Evolutionary conservation across 305 asterid species (phyloP), one percentile per base, ranked within the genome.

Genomic region (Andrographis paniculata): DNA sequence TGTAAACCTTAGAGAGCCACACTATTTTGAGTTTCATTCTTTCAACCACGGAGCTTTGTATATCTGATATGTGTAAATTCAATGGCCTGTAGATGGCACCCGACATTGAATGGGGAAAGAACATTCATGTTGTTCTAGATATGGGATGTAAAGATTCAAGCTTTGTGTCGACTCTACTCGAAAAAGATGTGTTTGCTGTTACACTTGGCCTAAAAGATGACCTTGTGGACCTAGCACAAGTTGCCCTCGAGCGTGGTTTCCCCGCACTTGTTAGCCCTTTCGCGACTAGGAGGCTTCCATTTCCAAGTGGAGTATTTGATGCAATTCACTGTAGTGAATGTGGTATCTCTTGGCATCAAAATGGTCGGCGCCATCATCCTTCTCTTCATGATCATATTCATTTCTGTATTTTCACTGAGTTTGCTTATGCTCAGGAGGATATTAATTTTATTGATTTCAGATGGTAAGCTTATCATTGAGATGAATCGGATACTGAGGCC

Each of bases 31-130:
- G 49, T 37, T 38, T 47, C 37, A 13, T 48, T 45, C 47, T 64
- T 62, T 61, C 24, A 39, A 38, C 33, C 22, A 50, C 46, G 43
- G 21, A 39, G 18, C 37, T 2, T 31, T 56, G 41, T 48, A 46
- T 54, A 50, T 47, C 65, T 62, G 44, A 56, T 50, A 27, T 24
- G 61, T 53, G 51, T 50, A 23, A 46, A 60, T 50, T 69, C 59
- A 35, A 56, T 52, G 74, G 58, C 56, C 51, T 67, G 42, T 73
- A 89, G 98, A 85, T 89, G 95, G 98, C 73, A 47, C 96, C 98
- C n/a, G 96, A 89, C 74, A 80, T 89, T 45, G 94, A 78, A 69
- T 89, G 95, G 98, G 98, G 98, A 41, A 85, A 80, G 62, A 85
- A 89, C 58, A 82, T 86, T 30, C 94, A 83, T 21, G 43, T 80